Conservation (phyloP, 768 basidiomycete species). For the Neoboletus subvelutipes region DNA sequence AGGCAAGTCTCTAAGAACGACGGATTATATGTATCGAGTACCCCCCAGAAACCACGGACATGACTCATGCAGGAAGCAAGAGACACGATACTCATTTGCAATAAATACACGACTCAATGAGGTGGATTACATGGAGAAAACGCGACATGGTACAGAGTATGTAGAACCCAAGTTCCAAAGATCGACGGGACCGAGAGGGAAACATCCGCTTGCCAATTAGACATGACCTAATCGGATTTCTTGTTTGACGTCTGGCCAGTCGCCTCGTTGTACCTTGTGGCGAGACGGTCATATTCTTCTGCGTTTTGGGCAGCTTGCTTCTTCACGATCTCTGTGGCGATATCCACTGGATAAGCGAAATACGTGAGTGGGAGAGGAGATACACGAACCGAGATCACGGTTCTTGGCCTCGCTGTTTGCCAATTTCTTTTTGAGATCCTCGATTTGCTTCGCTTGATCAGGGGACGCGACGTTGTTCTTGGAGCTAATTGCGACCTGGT, state of each 20-base stretch:
- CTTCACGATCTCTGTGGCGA: constrained; percentile 64
- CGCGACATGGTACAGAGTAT: background rate
- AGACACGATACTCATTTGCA: background rate
- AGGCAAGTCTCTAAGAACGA: no score
- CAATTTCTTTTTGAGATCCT: constrained; percentile 67
- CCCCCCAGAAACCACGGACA: no score
- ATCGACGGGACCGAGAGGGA: background rate
- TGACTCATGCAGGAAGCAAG: background rate
- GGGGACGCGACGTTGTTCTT: constrained; percentile 24
- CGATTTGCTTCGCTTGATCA: constrained; percentile 45
- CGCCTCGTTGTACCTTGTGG: constrained; percentile 70
- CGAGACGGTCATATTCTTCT: constrained; percentile 78
- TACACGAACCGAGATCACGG: constrained; percentile 60
- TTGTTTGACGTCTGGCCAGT: constrained; percentile 64
- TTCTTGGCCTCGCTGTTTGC: constrained; percentile 55
- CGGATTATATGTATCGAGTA: no score
- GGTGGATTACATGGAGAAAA: background rate
- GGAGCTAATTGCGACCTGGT: constrained; percentile 37
- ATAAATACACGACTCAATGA: background rate
- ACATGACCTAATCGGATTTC: constrained; percentile 52
- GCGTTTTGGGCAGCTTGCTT: constrained; percentile 80
- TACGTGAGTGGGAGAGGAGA: background rate
- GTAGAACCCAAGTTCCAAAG: background rate
- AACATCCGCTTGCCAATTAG: background rate
- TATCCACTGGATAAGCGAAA: background rate